phyloP scores from a whole-genome alignment of 2,329 filamentous ascomycete genomes.

The Phoma sp. region DNA sequence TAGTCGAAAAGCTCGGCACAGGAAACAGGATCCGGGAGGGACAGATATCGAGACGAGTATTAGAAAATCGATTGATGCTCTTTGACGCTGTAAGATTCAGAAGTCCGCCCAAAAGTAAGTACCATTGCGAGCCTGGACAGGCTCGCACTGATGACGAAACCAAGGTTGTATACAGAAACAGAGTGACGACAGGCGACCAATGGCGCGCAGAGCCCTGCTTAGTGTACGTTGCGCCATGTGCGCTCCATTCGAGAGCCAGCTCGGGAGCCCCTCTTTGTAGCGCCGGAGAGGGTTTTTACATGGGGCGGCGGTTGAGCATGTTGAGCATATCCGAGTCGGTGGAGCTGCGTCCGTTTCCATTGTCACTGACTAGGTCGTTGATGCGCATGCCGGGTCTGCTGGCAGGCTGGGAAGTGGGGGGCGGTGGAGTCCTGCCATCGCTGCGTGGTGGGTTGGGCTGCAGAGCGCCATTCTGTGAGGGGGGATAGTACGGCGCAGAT shows the following conservation, averaged over 20 bases:
- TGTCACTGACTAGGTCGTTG: conserved; percentile 50
- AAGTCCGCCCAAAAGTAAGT: conserved; percentile 30
- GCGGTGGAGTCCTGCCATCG: conserved; percentile 51
- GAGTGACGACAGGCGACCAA: conserved; percentile 13
- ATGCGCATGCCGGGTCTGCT: conserved; percentile 50
- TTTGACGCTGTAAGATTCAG: conserved; percentile 30
- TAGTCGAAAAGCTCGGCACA: conserved; percentile 6
- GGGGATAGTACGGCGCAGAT: conserved; percentile 43
- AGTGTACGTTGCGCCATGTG: conserved; percentile 16
- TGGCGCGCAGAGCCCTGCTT: conserved; percentile 8
- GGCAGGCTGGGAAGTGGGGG: conserved; percentile 39
- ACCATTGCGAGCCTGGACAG: conserved; percentile 24
- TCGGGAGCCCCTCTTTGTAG: conserved; percentile 26
- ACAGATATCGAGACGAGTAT: conserved; percentile 16
- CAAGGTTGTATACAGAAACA: conserved; percentile 32
- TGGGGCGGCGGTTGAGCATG: conserved; percentile 49
- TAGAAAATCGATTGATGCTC: conserved; percentile 26
- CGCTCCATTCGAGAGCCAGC: conserved; percentile 41
- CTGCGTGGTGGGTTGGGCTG: conserved; percentile 44
- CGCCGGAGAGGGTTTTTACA: conserved; percentile 28
- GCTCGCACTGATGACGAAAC: conserved; percentile 20
- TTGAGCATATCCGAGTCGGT: conserved; percentile 53
- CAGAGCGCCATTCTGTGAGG: conserved; percentile 37
- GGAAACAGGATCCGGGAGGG: conserved; percentile 19
- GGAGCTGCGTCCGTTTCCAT: conserved; percentile 46